Evolutionary conservation across 2,329 filamentous ascomycete species (phyloP).

Genomic region (Chrysoporthe cubensis): DNA sequence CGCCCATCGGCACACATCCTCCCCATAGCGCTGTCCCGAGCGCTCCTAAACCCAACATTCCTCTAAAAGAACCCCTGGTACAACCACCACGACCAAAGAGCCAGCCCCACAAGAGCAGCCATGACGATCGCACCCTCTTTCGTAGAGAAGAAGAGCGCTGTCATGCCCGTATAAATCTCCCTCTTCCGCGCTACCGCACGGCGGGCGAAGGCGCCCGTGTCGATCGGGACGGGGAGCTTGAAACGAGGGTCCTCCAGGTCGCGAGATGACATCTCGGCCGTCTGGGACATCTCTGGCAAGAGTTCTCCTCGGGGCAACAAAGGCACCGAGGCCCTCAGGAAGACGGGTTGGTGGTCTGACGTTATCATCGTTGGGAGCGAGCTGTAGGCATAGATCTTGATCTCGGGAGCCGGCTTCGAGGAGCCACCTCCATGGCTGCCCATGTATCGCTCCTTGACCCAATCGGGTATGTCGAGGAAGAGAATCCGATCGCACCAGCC

Average conservation of each 20-base stretch:
- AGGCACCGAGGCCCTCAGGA: slow-evolving; percentile 70
- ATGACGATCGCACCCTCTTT: slow-evolving; percentile 53
- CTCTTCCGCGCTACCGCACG: slow-evolving; percentile 49
- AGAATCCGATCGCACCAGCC: slow-evolving; percentile 93
- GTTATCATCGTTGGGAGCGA: slow-evolving; percentile 78
- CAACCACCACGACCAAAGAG: slow-evolving; percentile 51
- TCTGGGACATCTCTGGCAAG: slow-evolving; percentile 33
- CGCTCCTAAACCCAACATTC: background rate
- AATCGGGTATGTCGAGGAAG: slow-evolving; percentile 67
- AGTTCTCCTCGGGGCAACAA: slow-evolving; percentile 51
- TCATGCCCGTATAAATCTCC: slow-evolving; percentile 57
- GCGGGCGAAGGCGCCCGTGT: slow-evolving; percentile 59
- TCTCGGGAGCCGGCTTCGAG: slow-evolving; percentile 28
- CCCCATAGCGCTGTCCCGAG: background rate
- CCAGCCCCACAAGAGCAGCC: slow-evolving; percentile 46
- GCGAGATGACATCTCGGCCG: background rate
- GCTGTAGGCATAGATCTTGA: slow-evolving; percentile 68
- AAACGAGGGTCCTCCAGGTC: slow-evolving; percentile 46
- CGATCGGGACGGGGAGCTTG: slow-evolving; percentile 54
- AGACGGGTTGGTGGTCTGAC: slow-evolving; percentile 88
- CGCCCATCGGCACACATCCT: background rate
- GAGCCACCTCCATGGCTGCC: slow-evolving; percentile 30
- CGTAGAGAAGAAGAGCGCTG: slow-evolving; percentile 59
- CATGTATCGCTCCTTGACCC: slow-evolving; percentile 43
- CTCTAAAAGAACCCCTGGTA: slow-evolving; percentile 32